These are phyloP conservation scores for Salicornia ramosissima DNA, from an alignment of 148 eudicot species.

Conservation along the genomic window DNA sequence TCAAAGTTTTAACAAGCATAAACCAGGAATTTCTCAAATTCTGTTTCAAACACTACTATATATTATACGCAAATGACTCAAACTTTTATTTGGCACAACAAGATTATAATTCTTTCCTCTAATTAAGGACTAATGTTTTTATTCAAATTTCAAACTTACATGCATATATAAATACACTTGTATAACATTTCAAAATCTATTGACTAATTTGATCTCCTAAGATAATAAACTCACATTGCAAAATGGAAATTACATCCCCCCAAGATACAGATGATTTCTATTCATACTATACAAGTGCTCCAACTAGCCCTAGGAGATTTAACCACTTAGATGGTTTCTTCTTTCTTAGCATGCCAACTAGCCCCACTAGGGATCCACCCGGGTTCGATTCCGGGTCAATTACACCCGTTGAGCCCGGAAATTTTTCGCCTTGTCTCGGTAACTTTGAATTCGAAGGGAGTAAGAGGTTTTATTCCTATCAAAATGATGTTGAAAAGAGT, in stretches of 20 bases:
- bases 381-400: conserved; percentile 16
- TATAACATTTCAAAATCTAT: not conserved
- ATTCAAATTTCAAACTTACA: not conserved
- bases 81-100: not conserved
- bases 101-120: conserved; percentile 7
- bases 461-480: conserved; percentile 27
- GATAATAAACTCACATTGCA: not conserved
- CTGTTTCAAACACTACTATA: not conserved
- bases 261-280: conserved; percentile 27
- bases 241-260: conserved; percentile 25
- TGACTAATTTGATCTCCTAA: not conserved
- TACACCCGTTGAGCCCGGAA: conserved; percentile 4
- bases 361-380: conserved; percentile 29
- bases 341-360: conserved; percentile 42
- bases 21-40: not conserved
- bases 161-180: not conserved
- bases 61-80: conserved; percentile 2
- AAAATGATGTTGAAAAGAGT: conserved; percentile 10
- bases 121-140: conserved; percentile 14
- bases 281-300: conserved; percentile 39
- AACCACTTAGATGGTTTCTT: conserved; percentile 18
- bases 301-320: conserved; percentile 36
- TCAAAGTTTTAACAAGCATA: not conserved
- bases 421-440: conserved; percentile 17
- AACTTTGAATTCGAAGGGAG: conserved; percentile 58